Conservation (phyloP, 1,139 yeast genomes). For the Scheffersomyces segobiensis region DNA sequence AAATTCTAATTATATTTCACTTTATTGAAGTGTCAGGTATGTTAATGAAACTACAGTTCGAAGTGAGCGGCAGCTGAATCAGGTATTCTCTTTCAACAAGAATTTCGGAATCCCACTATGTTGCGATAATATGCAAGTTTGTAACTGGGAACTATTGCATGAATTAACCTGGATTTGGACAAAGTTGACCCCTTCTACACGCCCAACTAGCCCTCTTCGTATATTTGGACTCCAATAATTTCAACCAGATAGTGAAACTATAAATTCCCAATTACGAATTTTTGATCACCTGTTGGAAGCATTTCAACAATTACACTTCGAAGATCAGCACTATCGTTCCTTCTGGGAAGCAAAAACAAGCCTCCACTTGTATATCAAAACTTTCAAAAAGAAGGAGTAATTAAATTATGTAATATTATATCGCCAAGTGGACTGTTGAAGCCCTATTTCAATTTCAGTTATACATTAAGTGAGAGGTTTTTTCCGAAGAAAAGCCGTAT, state of each 20-base stretch:
- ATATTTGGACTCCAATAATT: background rate
- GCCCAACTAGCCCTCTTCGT: background rate
- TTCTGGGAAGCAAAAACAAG: background rate
- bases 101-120: background rate
- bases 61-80: background rate
- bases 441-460: background rate
- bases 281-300: background rate
- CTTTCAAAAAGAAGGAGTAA: background rate
- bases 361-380: background rate
- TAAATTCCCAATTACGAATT: background rate
- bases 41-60: background rate
- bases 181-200: background rate
- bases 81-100: background rate
- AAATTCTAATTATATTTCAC: no score
- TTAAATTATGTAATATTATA: no score
- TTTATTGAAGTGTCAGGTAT: background rate
- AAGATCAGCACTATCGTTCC: background rate
- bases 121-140: background rate
- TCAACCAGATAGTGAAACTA: background rate
- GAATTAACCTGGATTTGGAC: background rate
- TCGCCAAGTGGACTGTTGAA: background rate
- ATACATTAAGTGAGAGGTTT: background rate
- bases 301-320: background rate
- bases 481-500: background rate
- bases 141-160: background rate